Percentiles rank a stretch among this genome's conserved stretches.
Conservation (phyloP, 768 basidiomycete species). For the Phylloporus scabripes region DNA sequence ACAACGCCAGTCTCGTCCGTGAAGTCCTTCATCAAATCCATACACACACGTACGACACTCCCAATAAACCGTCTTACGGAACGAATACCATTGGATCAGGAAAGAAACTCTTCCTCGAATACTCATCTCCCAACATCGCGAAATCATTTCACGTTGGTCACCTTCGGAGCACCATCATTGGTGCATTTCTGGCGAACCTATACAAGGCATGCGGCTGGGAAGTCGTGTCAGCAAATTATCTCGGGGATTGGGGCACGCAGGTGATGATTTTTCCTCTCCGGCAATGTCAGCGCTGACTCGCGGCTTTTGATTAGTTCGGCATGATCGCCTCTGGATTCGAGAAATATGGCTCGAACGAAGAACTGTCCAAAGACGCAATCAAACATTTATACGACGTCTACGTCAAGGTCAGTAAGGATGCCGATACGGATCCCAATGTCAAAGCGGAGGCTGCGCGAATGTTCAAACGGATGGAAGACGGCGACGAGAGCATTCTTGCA, state of each 20-base stretch:
- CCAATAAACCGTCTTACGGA: slow-evolving; percentile 73
- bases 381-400: slow-evolving; percentile 94
- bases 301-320: slow-evolving; percentile 51
- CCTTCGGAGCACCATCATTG: slow-evolving; percentile 96
- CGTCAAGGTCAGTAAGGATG: slow-evolving; percentile 88
- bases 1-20: slow-evolving; percentile 57
- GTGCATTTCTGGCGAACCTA: slow-evolving; percentile 86
- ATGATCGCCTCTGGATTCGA: slow-evolving; percentile 88
- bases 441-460: slow-evolving; percentile 74
- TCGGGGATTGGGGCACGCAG: slow-evolving; percentile 99
- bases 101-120: slow-evolving; percentile 85
- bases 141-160: slow-evolving; percentile 99
- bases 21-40: slow-evolving; percentile 71
- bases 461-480: slow-evolving; percentile 95
- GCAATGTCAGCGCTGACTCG: neutral
- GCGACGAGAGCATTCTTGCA: slow-evolving; percentile 73
- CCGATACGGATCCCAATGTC: slow-evolving; percentile 62
- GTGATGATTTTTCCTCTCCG: slow-evolving; percentile 34
- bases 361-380: slow-evolving; percentile 83
- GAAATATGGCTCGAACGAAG: slow-evolving; percentile 82
- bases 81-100: slow-evolving; percentile 69
- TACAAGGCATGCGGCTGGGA: slow-evolving; percentile 94
- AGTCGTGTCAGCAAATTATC: slow-evolving; percentile 87
- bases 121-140: slow-evolving; percentile 95
- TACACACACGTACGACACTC: slow-evolving; percentile 56